Base-by-base conservation (phyloP, 192 early-diverging fungal species). In the Dispira parvispora region DNA sequence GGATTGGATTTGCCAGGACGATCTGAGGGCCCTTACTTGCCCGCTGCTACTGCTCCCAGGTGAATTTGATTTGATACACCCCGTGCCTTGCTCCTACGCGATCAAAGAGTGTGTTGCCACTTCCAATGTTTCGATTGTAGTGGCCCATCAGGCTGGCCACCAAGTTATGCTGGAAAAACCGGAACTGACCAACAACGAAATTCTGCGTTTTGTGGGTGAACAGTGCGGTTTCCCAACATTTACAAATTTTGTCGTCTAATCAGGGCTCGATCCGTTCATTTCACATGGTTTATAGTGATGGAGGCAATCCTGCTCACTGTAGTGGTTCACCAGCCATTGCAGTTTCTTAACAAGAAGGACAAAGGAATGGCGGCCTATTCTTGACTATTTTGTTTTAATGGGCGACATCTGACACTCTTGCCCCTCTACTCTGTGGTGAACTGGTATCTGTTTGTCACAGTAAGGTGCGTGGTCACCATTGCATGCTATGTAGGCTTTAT, bases 141-240 rank as follows among this genome's bases (percentile, higher is more conserved):
- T 60, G 14, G 57, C 32, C 42, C 57, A 60, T 27, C 57, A 60
- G 32, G 57, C 42, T n/a, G 57, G 38, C 32, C 57, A 60, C 57
- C 57, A 60, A 43, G 57, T 60, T 14, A 27, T 42, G 57, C 57
- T 60, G 14, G 57, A 60, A 27, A 60, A 60, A 21, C 57, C 57
- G 6, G 57, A 43, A 12, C 21, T 60, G 16, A 60, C 57, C 57
- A 60, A 60, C 57, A 27, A 18, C 8, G 57, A 60, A 21, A 60
- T 60, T 43, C 26, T 60, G 38, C 57, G 57, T 16, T 60, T 60
- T 42, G 57, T 60, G 9, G 57, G 38, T 18, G 57, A 60, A 43
- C 28, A 60, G 27, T 60, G 57, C 16, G 38, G 38, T 12, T 56
- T 56, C 13, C 13, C 26, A 16, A 14, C 20, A 4, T 56, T 56